Conservation (phyloP, 768 basidiomycete species). For the Cantharellus cinnabarinus region DNA sequence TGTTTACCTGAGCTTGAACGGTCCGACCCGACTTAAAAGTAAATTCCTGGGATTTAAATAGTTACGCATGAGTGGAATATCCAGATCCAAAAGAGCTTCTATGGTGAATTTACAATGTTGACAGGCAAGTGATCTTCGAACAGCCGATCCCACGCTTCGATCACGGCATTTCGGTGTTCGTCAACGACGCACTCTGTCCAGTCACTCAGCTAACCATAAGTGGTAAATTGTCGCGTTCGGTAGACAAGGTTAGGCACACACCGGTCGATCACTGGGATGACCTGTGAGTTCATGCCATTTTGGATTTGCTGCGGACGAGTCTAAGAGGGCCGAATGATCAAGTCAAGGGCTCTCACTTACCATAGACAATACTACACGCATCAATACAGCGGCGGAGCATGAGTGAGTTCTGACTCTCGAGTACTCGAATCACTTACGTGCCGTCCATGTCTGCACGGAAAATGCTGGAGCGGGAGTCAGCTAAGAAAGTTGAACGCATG, state of each 20-base stretch:
- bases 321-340: too few species aligned
- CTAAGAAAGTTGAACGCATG: background rate
- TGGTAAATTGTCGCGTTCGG: background rate
- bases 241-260: background rate
- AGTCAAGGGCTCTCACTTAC: too few species aligned
- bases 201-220: background rate
- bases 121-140: background rate
- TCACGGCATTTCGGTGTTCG: background rate
- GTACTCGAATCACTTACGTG: background rate
- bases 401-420: too few species aligned
- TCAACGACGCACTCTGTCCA: background rate
- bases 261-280: constrained; percentile 1
- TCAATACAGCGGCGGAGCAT: too few species aligned
- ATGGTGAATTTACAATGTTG: background rate
- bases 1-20: background rate
- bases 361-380: too few species aligned
- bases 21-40: background rate
- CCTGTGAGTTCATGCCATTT: constrained; percentile 6
- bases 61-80: too few species aligned
- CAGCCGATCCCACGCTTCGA: background rate
- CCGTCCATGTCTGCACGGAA: background rate
- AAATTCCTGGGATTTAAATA: background rate
- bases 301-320: background rate
- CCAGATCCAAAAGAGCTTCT: too few species aligned
- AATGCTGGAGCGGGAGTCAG: background rate